A percentile compares a stretch with the other conserved stretches of the same genome.
Evolutionary conservation across 2,329 filamentous ascomycete species (phyloP).

Genomic region (Aspergillus ochraceoroseus): DNA sequence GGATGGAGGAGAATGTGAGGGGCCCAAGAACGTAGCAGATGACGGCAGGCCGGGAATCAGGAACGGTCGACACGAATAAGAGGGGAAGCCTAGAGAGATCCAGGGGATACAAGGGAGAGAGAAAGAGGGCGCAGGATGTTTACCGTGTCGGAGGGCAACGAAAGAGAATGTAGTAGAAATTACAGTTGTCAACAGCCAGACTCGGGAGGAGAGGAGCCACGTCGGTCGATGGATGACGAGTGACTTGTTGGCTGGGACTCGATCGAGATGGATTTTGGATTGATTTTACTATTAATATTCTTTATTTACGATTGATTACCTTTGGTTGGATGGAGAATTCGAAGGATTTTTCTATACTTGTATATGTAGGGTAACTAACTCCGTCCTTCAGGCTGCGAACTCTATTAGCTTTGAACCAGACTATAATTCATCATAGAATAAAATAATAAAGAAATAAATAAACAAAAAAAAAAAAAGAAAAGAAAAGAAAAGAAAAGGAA

Average conservation of each 20-base stretch:
- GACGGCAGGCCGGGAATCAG: slow-evolving; percentile 13
- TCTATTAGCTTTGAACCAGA: too few species aligned
- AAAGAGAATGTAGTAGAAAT: slow-evolving; percentile 15
- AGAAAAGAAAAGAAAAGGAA: too few species aligned
- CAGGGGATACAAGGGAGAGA: slow-evolving; percentile 9
- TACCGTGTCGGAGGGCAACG: slow-evolving; percentile 16
- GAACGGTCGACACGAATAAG: slow-evolving; percentile 8
- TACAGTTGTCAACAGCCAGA: background rate
- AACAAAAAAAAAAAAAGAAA: too few species aligned
- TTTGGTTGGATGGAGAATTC: too few species aligned
- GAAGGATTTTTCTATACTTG: too few species aligned
- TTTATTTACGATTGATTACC: too few species aligned
- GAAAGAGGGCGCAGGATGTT: slow-evolving; percentile 1
- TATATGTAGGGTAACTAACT: too few species aligned
- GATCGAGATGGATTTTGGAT: background rate
- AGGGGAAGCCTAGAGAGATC: slow-evolving; percentile 10
- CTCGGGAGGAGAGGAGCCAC: slow-evolving; percentile 14
- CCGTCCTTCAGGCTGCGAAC: too few species aligned
- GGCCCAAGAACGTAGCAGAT: slow-evolving; percentile 17
- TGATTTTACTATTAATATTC: too few species aligned
- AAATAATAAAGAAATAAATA: too few species aligned
- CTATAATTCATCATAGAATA: too few species aligned
- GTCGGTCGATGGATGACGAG: slow-evolving; percentile 12
- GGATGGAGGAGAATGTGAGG: slow-evolving; percentile 14
- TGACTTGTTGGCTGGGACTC: slow-evolving; percentile 2